These are phyloP conservation scores for Oxyria digyna DNA, from an alignment of 148 eudicot species.

Conservation along the genomic window DNA sequence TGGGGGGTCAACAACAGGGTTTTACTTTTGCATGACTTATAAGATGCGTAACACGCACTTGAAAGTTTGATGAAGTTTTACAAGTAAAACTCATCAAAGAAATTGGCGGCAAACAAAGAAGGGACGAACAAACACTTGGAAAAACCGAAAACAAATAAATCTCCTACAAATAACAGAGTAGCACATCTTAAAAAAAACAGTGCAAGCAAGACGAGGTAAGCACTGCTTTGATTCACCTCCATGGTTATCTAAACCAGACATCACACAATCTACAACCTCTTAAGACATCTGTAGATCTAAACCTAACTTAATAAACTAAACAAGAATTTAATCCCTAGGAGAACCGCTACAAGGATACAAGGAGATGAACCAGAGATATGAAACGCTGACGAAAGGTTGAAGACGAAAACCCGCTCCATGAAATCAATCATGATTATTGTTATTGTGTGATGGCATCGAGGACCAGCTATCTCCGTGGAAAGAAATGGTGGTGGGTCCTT, in stretches of 20 bases:
- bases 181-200: background rate
- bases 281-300: background rate
- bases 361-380: background rate
- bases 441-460: slow-evolving; percentile 17
- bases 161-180: slow-evolving; percentile 5
- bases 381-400: too few relatives aligned
- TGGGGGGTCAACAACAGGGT: too few relatives aligned
- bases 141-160: background rate
- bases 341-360: background rate
- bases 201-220: background rate
- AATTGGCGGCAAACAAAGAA: background rate
- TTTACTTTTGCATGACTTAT: too few relatives aligned
- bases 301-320: slow-evolving; percentile 2
- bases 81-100: too few relatives aligned
- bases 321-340: background rate
- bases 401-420: too few relatives aligned
- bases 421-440: background rate
- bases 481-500: slow-evolving; percentile 17
- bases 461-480: slow-evolving; percentile 51
- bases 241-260: background rate
- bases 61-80: too few relatives aligned
- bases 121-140: background rate
- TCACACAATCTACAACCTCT: slow-evolving; percentile 1
- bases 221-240: background rate
- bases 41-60: too few relatives aligned